Percentiles rank a stretch among this genome's conserved stretches.
Evolutionary conservation across 176 grass and related monocot genomes (phyloP).

Genomic region (Phyllostachys edulis): DNA sequence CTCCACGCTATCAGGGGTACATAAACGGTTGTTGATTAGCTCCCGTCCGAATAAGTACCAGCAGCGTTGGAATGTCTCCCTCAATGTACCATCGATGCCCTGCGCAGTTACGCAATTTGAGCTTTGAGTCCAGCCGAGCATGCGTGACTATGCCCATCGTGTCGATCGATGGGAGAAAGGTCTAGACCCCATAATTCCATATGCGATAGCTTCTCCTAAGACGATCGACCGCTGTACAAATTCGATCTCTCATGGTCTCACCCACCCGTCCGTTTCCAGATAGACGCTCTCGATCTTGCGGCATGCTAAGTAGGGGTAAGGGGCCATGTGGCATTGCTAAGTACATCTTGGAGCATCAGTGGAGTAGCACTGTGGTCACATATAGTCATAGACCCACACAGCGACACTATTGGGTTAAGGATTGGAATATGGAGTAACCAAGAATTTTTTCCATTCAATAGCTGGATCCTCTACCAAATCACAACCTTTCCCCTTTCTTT

Average conservation of each 20-base stretch:
- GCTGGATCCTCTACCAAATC: neutral
- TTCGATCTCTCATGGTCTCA: neutral
- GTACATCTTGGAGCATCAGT: too few species aligned
- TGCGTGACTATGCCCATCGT: neutral
- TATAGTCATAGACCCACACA: too few species aligned
- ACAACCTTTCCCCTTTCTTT: neutral
- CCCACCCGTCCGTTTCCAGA: neutral
- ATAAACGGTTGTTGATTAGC: neutral
- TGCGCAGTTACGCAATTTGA: neutral
- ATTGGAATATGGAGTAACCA: too few species aligned
- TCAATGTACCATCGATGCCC: neutral
- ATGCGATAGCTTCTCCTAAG: neutral
- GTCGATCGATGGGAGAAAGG: neutral
- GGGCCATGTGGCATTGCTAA: too few species aligned
- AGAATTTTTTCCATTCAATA: neutral
- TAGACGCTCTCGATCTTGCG: neutral
- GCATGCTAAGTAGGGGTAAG: too few species aligned
- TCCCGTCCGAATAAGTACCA: conserved; percentile 18
- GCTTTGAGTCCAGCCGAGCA: neutral
- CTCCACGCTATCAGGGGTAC: neutral
- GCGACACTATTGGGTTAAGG: too few species aligned
- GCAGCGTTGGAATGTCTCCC: conserved; percentile 26
- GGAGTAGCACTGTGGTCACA: too few species aligned
- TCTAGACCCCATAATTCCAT: neutral
- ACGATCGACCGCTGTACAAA: neutral